phyloP scores from a whole-genome alignment of 768 basidiomycete species.

The Saitozyma sp. region DNA sequence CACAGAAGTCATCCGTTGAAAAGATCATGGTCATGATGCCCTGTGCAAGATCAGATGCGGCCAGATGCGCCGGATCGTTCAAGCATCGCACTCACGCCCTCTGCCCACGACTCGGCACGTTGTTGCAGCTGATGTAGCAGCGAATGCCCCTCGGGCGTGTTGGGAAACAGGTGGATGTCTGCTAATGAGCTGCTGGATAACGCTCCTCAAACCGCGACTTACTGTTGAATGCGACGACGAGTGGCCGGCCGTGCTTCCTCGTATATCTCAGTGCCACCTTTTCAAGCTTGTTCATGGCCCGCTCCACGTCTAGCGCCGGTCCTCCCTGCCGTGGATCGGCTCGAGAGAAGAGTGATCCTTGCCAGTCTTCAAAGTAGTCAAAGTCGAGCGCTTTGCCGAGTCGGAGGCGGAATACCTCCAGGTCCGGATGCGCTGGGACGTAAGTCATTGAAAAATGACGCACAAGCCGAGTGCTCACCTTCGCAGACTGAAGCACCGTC shows the following conservation, averaged over 20 bases:
- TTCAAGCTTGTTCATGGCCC: constrained; percentile 76
- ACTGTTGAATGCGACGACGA: constrained; percentile 81
- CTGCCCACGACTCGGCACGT: constrained; percentile 80
- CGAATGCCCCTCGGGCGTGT: constrained; percentile 72
- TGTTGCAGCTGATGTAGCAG: constrained; percentile 85
- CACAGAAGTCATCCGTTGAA: constrained; percentile 75
- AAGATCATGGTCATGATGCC: constrained; percentile 79
- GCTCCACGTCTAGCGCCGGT: constrained; percentile 75
- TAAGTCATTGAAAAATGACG: constrained; percentile 59
- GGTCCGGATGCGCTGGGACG: constrained; percentile 68
- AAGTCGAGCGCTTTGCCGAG: constrained; percentile 83
- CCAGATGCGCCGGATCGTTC: constrained; percentile 1
- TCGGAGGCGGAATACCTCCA: constrained; percentile 77
- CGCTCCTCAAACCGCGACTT: constrained; percentile 38
- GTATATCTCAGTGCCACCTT: constrained; percentile 75
- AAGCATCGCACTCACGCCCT: constrained; percentile 62
- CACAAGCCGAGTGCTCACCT: constrained; percentile 66
- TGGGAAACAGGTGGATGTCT: constrained; percentile 55
- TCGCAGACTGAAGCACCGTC: constrained; percentile 56
- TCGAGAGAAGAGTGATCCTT: constrained; percentile 68
- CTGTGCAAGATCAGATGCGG: constrained; percentile 2
- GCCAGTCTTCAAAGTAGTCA: constrained; percentile 72
- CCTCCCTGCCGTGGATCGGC: constrained; percentile 83
- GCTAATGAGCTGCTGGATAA: not conserved
- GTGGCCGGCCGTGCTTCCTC: constrained; percentile 62